These are phyloP conservation scores for Candida cerambycidarum DNA, from an alignment of 805 yeast species.

Conservation along the genomic window DNA sequence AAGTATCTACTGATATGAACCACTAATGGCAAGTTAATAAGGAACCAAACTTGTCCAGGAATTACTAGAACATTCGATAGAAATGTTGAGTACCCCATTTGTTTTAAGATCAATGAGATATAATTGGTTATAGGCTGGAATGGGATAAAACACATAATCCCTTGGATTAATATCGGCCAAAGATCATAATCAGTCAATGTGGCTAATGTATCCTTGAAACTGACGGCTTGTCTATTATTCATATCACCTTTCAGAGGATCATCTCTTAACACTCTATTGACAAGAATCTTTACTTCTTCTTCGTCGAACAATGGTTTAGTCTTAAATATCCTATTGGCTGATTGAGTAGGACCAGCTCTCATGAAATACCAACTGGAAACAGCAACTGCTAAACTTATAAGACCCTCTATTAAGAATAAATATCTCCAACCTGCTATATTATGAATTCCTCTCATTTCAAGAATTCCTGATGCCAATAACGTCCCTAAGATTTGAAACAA, in stretches of 20 bases:
- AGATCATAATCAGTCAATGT: constrained; percentile 23
- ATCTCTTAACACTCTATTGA: constrained; percentile 25
- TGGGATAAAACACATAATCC: constrained; percentile 15
- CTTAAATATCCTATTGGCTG: constrained; percentile 44
- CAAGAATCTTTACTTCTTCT: constrained; percentile 25
- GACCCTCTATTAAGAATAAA: constrained; percentile 64
- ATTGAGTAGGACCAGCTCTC: constrained; percentile 57
- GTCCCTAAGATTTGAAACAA: constrained; percentile 20
- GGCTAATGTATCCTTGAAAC: constrained; percentile 16
- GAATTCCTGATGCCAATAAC: constrained; percentile 21
- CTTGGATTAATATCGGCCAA: constrained; percentile 30
- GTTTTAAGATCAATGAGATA: constrained; percentile 47
- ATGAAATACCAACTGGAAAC: constrained; percentile 42
- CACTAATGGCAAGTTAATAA: constrained; percentile 20
- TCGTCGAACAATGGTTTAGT: constrained; percentile 38
- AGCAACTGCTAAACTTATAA: constrained; percentile 44
- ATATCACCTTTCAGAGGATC: constrained; percentile 32
- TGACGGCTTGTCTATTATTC: constrained; percentile 26
- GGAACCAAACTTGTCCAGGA: constrained; percentile 28
- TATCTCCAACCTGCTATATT: constrained; percentile 53
- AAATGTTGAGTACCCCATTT: constrained; percentile 29
- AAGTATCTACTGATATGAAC: constrained; percentile 38
- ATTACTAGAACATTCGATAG: constrained; percentile 51
- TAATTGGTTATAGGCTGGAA: constrained; percentile 28
- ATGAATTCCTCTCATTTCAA: constrained; percentile 32